Percentiles rank a stretch among this genome's conserved stretches.
These are phyloP conservation scores for Rhizophlyctis rosea DNA, from an alignment of 192 early-diverging fungal genomes.

Conservation along the genomic window DNA sequence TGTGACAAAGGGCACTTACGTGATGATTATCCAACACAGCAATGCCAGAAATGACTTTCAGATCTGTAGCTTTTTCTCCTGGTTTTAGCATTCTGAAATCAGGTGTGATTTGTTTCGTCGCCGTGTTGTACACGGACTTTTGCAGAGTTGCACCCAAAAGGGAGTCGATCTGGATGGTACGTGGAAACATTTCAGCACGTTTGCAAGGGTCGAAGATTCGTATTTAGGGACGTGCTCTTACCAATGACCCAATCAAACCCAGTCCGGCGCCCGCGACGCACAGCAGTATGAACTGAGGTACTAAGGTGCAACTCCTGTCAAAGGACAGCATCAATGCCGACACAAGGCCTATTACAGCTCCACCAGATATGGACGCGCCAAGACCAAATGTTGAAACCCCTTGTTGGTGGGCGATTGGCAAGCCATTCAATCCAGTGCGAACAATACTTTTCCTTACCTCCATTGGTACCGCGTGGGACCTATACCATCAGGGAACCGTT, in stretches of 20 bases:
- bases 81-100: constrained; percentile 32
- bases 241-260: constrained; percentile 75
- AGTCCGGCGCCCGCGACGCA: constrained; percentile 56
- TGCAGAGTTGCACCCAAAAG: constrained; percentile 81
- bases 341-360: constrained; percentile 62
- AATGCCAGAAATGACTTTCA: constrained; percentile 58
- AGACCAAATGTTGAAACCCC: constrained; percentile 66
- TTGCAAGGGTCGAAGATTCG: background rate
- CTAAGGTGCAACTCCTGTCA: constrained; percentile 27
- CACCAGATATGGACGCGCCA: constrained; percentile 74
- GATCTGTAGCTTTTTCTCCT: constrained; percentile 41
- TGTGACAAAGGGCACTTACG: constrained; percentile 28
- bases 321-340: constrained; percentile 36
- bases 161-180: constrained; percentile 70
- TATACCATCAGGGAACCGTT: background rate
- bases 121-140: constrained; percentile 66
- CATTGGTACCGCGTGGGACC: constrained; percentile 92
- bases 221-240: constrained; percentile 22
- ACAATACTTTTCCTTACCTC: constrained; percentile 43
- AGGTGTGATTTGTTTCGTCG: constrained; percentile 53
- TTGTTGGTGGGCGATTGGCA: background rate
- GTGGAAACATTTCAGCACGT: background rate
- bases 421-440: background rate
- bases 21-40: constrained; percentile 81
- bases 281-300: constrained; percentile 38